A percentile compares a stretch with the other conserved stretches of the same genome.
phyloP scores from a whole-genome alignment of 179 eudicot genomes.

The Gypsophila paniculata region DNA sequence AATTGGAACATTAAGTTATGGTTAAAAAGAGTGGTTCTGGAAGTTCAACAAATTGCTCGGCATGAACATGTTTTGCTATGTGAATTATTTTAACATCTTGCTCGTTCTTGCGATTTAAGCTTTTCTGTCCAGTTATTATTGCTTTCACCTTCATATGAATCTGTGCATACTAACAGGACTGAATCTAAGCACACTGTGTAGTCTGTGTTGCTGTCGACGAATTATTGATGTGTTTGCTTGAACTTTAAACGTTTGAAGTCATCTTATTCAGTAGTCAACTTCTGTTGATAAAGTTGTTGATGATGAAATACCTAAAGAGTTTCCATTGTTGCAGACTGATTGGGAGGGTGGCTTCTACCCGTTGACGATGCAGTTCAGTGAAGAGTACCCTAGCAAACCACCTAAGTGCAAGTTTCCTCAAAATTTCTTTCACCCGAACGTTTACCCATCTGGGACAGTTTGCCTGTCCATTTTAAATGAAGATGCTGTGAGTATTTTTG shows the following conservation, averaged over 20 bases:
- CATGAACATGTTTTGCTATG: not conserved
- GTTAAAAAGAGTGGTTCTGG: too few species aligned
- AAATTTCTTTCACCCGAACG: conserved; percentile 87
- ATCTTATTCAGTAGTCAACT: not conserved
- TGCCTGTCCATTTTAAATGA: conserved; percentile 86
- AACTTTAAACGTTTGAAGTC: not conserved
- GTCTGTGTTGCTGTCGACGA: not conserved
- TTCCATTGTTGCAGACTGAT: conserved; percentile 55
- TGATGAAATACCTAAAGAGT: not conserved
- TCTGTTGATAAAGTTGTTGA: not conserved
- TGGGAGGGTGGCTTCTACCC: conserved; percentile 96
- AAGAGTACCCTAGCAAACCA: conserved; percentile 94
- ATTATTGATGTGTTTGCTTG: not conserved
- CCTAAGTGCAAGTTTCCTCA: conserved; percentile 83
- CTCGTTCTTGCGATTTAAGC: not conserved
- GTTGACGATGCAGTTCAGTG: conserved; percentile 64
- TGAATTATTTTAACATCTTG: not conserved
- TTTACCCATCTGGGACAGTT: conserved; percentile 91
- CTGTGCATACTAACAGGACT: too few species aligned
- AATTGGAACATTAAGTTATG: too few species aligned
- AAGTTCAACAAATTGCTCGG: too few species aligned
- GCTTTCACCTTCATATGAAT: not conserved
- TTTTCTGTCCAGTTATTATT: not conserved
- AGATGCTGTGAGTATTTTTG: conserved; percentile 61
- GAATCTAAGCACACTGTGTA: too few species aligned